Percentiles rank a stretch among this genome's conserved stretches.
Evolutionary conservation across 768 basidiomycete species (phyloP).

Genomic region (Tubosaeta sp.): DNA sequence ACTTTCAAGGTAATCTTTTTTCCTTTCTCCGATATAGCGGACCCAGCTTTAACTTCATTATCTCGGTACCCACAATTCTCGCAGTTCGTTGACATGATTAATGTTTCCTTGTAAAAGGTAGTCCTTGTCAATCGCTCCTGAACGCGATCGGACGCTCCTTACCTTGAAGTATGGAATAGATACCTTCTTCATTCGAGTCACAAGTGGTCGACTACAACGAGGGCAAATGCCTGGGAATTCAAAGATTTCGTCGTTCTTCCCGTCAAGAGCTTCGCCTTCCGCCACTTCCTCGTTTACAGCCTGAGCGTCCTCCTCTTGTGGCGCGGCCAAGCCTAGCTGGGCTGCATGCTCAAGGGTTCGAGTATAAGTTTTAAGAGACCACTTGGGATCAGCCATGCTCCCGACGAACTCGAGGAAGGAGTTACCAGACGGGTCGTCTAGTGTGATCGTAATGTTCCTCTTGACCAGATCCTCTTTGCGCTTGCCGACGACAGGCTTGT

Average conservation of each 20-base stretch:
- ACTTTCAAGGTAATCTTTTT: slow-evolving; percentile 87
- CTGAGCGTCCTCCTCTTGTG: slow-evolving; percentile 32
- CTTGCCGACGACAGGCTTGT: slow-evolving; percentile 28
- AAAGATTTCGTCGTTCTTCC: slow-evolving; percentile 79
- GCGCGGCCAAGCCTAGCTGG: slow-evolving; percentile 63
- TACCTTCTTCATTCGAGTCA: slow-evolving; percentile 95
- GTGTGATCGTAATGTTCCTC: slow-evolving; percentile 69
- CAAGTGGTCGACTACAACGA: slow-evolving; percentile 75
- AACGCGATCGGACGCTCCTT: background rate
- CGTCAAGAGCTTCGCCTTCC: slow-evolving; percentile 24
- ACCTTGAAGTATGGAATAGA: slow-evolving; percentile 98
- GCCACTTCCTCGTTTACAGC: slow-evolving; percentile 8
- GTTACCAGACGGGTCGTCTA: slow-evolving; percentile 94
- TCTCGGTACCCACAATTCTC: slow-evolving; percentile 93
- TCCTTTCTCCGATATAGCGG: slow-evolving; percentile 83
- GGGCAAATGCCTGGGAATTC: slow-evolving; percentile 86
- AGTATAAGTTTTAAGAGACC: slow-evolving; percentile 81
- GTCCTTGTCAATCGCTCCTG: background rate
- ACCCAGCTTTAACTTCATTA: slow-evolving; percentile 95
- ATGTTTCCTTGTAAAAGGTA: slow-evolving; percentile 69
- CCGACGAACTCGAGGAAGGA: slow-evolving; percentile 93
- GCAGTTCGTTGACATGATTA: slow-evolving; percentile 99
- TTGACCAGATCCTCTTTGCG: slow-evolving; percentile 50
- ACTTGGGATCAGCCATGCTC: slow-evolving; percentile 87
- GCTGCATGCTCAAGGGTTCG: slow-evolving; percentile 80